Conservation (phyloP, 2,329 filamentous ascomycete genomes). For the Penicillium sp. region DNA sequence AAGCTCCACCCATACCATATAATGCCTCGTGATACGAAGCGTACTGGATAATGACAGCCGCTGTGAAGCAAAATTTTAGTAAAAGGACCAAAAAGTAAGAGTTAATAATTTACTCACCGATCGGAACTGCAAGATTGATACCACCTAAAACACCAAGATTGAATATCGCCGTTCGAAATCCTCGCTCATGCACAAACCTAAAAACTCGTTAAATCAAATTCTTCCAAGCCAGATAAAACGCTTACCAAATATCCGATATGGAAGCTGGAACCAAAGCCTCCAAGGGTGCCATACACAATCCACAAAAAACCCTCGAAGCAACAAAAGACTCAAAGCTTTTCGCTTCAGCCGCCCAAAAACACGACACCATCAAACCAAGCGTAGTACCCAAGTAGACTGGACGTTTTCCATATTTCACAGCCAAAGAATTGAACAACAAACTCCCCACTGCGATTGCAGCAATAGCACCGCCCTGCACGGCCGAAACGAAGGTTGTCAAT, state of each 20-base stretch:
- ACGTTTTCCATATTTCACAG: constrained; percentile 42
- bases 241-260: constrained; percentile 43
- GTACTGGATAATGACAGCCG: constrained; percentile 42
- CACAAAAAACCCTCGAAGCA: constrained; percentile 35
- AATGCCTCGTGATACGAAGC: constrained; percentile 35
- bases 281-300: constrained; percentile 42
- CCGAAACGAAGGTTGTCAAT: constrained; percentile 35
- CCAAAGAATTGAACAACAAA: constrained; percentile 37
- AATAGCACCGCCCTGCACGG: constrained; percentile 39
- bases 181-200: constrained; percentile 46
- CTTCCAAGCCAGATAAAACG: too few relatives aligned
- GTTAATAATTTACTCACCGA: constrained; percentile 30
- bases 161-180: constrained; percentile 43
- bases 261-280: constrained; percentile 43
- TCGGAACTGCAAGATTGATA: constrained; percentile 44
- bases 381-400: constrained; percentile 39
- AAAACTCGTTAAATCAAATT: not conserved
- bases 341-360: constrained; percentile 37
- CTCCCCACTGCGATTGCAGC: constrained; percentile 38
- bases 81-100: not conserved
- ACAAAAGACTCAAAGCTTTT: constrained; percentile 34
- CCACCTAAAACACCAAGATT: constrained; percentile 45
- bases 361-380: constrained; percentile 34
- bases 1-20: constrained; percentile 45
- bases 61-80: constrained; percentile 17